A percentile compares a stretch with the other conserved stretches of the same genome.
These are phyloP conservation scores for Suillus bovinus DNA, from an alignment of 768 basidiomycete species.

Conservation along the genomic window DNA sequence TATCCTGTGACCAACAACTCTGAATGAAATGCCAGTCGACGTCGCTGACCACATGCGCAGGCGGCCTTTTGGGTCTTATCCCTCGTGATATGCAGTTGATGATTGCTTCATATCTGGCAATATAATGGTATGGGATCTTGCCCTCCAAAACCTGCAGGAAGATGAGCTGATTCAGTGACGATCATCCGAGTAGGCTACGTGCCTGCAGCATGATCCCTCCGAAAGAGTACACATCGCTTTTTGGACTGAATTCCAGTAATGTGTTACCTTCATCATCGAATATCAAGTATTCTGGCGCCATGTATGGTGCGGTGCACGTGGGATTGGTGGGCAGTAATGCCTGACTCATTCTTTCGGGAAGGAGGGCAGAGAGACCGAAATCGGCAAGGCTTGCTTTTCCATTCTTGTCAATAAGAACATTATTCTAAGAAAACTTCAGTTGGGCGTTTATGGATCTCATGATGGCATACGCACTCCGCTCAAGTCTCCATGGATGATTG, in stretches of 20 bases:
- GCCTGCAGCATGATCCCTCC: constrained; percentile 30
- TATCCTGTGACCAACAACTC: constrained; percentile 30
- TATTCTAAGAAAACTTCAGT: constrained; percentile 1
- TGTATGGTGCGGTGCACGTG: constrained; percentile 22
- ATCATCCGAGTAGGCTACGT: neutral
- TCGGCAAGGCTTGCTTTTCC: constrained; percentile 17
- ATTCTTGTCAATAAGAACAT: constrained; percentile 7
- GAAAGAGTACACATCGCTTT: constrained; percentile 12
- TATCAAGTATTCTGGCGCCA: constrained; percentile 6
- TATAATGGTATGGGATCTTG: neutral
- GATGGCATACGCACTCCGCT: constrained; percentile 25
- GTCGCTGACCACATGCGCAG: constrained; percentile 14
- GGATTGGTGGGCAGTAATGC: neutral
- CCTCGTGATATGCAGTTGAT: neutral
- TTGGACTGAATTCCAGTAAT: neutral
- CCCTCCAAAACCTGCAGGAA: neutral
- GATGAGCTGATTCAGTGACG: neutral
- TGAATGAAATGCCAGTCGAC: constrained; percentile 26
- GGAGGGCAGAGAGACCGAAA: constrained; percentile 8
- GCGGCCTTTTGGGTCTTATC: constrained; percentile 20
- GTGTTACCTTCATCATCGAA: neutral
- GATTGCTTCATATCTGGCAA: neutral
- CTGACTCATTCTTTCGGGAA: constrained; percentile 12
- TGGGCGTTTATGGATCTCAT: neutral
- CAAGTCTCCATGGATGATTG: constrained; percentile 29